Percentiles rank a stretch among this genome's conserved stretches.
Conservation (phyloP, 192 early-diverging fungal genomes). For the Mycoemilia scoparia region DNA sequence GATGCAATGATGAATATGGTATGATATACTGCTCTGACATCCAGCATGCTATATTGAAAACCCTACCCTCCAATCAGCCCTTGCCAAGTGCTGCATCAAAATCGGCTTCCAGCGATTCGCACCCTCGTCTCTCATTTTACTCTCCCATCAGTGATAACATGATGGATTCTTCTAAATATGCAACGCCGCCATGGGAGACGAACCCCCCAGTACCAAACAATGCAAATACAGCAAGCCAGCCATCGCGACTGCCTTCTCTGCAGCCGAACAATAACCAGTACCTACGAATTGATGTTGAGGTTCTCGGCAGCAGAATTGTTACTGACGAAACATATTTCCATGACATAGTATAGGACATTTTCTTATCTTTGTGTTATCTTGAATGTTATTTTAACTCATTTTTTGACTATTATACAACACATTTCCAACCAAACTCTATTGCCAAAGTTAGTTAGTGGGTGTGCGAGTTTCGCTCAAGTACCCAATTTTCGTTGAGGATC, state of each 20-base stretch:
- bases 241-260: neutral
- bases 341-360: too few relatives aligned
- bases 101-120: neutral
- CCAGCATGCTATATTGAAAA: slow-evolving; percentile 21
- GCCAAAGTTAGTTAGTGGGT: too few relatives aligned
- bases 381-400: too few relatives aligned
- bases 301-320: slow-evolving; percentile 36
- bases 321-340: slow-evolving; percentile 28
- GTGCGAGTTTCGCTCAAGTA: too few relatives aligned
- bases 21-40: slow-evolving; percentile 28
- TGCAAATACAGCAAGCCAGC: neutral
- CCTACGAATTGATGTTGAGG: slow-evolving; percentile 54
- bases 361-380: too few relatives aligned
- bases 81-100: slow-evolving; percentile 7
- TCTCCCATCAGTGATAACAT: slow-evolving; percentile 13
- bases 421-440: too few relatives aligned
- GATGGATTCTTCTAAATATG: neutral
- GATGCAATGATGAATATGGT: slow-evolving; percentile 9
- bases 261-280: slow-evolving; percentile 29
- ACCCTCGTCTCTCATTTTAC: slow-evolving; percentile 24
- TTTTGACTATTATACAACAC: too few relatives aligned
- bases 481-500: too few relatives aligned
- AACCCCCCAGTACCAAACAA: slow-evolving; percentile 6
- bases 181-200: slow-evolving; percentile 24
- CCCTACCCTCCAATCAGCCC: neutral